Percentiles rank a stretch among this genome's conserved stretches.
phyloP scores from a whole-genome alignment of 2,329 filamentous ascomycete species.

The Neopestalotiopsis rosae region DNA sequence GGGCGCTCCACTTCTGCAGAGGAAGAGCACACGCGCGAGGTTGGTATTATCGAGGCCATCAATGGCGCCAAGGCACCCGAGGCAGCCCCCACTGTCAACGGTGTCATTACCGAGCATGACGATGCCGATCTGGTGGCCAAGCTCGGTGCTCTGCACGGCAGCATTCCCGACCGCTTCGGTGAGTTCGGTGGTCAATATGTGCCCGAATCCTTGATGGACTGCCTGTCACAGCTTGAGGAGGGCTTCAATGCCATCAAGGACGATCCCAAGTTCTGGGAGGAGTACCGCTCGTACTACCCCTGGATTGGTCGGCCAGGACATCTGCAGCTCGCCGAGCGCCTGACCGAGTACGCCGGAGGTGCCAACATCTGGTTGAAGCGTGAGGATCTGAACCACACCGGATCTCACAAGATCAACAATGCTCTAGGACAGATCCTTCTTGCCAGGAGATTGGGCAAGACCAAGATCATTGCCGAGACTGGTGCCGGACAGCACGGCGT shows the following conservation, averaged over 20 bases:
- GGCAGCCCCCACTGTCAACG: slow-evolving; percentile 68
- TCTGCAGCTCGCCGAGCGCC: slow-evolving; percentile 83
- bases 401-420: slow-evolving; percentile 99
- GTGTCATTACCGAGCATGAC: slow-evolving; percentile 62
- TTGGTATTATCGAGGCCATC: slow-evolving; percentile 73
- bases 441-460: slow-evolving; percentile 87
- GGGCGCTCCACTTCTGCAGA: slow-evolving; percentile 47
- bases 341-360: slow-evolving; percentile 88
- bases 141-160: slow-evolving; percentile 79
- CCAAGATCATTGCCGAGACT: slow-evolving; percentile 96
- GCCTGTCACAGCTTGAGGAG: slow-evolving; percentile 84
- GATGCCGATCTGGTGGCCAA: slow-evolving; percentile 74
- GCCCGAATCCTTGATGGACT: slow-evolving; percentile 97
- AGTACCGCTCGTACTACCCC: slow-evolving; percentile 93
- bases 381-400: slow-evolving; percentile 97
- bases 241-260: slow-evolving; percentile 89
- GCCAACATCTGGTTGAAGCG: slow-evolving; percentile 98
- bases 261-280: slow-evolving; percentile 94
- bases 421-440: slow-evolving; percentile 91
- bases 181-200: slow-evolving; percentile 98
- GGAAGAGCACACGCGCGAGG: slow-evolving; percentile 61
- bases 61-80: slow-evolving; percentile 64
- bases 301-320: slow-evolving; percentile 97
- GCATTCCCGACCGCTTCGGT: slow-evolving; percentile 86
- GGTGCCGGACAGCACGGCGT: slow-evolving; percentile 98